A percentile compares a stretch with the other conserved stretches of the same genome.
phyloP scores from a whole-genome alignment of 208 protist genomes.

The Trypanosomatidae sp. region DNA sequence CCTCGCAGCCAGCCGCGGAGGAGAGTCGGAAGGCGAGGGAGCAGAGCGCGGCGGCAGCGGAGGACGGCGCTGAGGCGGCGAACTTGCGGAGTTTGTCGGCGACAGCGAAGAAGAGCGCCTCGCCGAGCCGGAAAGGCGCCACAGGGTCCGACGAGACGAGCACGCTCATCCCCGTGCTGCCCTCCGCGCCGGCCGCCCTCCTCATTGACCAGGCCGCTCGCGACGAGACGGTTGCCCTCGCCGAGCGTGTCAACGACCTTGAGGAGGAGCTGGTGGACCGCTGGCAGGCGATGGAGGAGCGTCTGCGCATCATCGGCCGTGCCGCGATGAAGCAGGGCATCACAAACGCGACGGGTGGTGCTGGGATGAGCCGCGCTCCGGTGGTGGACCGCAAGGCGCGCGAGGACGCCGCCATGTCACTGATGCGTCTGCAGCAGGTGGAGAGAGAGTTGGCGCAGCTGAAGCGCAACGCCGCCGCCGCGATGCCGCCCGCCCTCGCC shows the following conservation, averaged over 20 bases:
- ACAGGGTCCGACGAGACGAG: background rate
- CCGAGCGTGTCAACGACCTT: slow-evolving; percentile 66
- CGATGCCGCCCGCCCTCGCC: background rate
- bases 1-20: background rate
- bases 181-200: background rate
- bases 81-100: background rate
- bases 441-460: slow-evolving; percentile 68
- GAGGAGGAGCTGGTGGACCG: slow-evolving; percentile 73
- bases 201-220: slow-evolving; percentile 28
- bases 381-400: slow-evolving; percentile 83
- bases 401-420: slow-evolving; percentile 80
- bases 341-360: slow-evolving; percentile 5
- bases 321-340: slow-evolving; percentile 57
- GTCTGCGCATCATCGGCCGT: slow-evolving; percentile 80
- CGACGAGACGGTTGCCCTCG: slow-evolving; percentile 49
- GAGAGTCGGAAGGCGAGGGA: too few relatives aligned
- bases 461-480: slow-evolving; percentile 23
- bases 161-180: background rate
- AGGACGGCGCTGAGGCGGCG: background rate
- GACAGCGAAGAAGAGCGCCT: background rate
- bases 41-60: too few relatives aligned
- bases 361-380: slow-evolving; percentile 13
- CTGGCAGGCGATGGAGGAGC: slow-evolving; percentile 83
- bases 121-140: background rate
- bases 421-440: slow-evolving; percentile 84